Evolutionary conservation across 2,329 filamentous ascomycete genomes (phyloP), one percentile per base, ranked within the genome.

Genomic region (Paraconiothyrium sp.): DNA sequence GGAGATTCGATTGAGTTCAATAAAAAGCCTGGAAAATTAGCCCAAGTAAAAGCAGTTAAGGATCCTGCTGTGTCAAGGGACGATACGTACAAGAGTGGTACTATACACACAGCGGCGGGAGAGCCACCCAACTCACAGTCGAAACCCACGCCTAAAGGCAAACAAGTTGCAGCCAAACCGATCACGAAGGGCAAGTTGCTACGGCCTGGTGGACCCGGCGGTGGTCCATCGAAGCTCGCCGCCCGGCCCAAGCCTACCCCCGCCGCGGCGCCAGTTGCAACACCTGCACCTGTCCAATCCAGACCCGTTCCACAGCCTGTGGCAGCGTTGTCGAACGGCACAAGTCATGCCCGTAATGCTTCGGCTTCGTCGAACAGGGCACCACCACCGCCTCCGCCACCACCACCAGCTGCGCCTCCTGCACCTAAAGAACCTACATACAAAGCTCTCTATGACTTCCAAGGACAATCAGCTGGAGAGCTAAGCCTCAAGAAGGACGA

Each of bases 1-100:
- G 88, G 84, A n/a, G 90, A 95, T 32, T 86, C 85, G 5, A 94
- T 99, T 69, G 92, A 97, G 76, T 99, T 97, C 79, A 94, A 94
- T 75, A 99, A 98, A 86, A 99, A 99, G 81, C 95, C 95, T 1
- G 92, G 92, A 58, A 99, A 99, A 82, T 86, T 92, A 78, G 91
- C 94, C 57, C 81, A 89, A 6, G 91, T 99, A 74, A 98, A 98
- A 82, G 92, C 92, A 9, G 75, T 97, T 63, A 97, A 97, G 80
- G 95, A 99, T 76, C 89, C 94, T 0, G 87, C 89, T 56, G 86
- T 90, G 56, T 82, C 85, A 3, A 79, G 85, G 56, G 89, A 89
- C 51, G 95, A 99, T 79, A 87, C 89, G 65, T 99, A 99, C 84
- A 99, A 99, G 86, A 97, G 93, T 77, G 90, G 92, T 62, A 90